Base-by-base conservation (phyloP, 1,284 basidiomycete species). In the Uromyces viciae-fabae region DNA sequence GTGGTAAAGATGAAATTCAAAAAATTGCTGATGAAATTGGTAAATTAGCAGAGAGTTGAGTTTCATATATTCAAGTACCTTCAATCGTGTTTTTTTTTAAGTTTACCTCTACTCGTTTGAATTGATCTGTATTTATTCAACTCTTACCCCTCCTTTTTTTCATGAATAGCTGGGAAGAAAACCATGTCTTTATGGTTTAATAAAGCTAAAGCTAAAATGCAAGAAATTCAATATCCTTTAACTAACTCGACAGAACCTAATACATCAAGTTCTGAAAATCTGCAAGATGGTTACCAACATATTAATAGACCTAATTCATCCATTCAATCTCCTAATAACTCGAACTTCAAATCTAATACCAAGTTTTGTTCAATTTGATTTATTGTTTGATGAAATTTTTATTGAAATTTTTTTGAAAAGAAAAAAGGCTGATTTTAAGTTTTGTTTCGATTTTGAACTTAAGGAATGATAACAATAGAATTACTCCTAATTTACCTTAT, bases 31-130 rank as follows among this genome's bases (percentile, higher is more conserved):
- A 81, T 3, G 71, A 81, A 42, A 62, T 81, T 52, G 58, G 71
- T 36, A 81, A 74, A 62, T 33, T 81, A 28, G 78, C 78, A 31
- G 78, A 81, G 66, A 74, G 78, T 81, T n/a, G n/a, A 4, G 71
- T 38, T 31, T 31, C 22, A n/a, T 1, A 22, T 46, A 28, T 31
- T 49, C 28, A n/a, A n/a, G n/a, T n/a, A n/a, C n/a, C n/a, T n/a
- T n/a, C n/a, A n/a, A n/a, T n/a, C n/a, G n/a, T n/a, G n/a, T n/a
- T n/a, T n/a, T n/a, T n/a, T n/a, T n/a, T n/a, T n/a, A n/a, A n/a
- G n/a, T n/a, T n/a, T n/a, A n/a, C n/a, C n/a, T 40, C 46, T 42
- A 40, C 22, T 64, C 19, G 17, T 28, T 28, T 14, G 9, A 25
- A 28, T 36, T 46, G 22, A 28, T 71, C 42, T 42, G 33, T 52